These are phyloP conservation scores for Trichoderma pleuroti DNA, from an alignment of 2,329 filamentous ascomycete species.

Conservation along the genomic window DNA sequence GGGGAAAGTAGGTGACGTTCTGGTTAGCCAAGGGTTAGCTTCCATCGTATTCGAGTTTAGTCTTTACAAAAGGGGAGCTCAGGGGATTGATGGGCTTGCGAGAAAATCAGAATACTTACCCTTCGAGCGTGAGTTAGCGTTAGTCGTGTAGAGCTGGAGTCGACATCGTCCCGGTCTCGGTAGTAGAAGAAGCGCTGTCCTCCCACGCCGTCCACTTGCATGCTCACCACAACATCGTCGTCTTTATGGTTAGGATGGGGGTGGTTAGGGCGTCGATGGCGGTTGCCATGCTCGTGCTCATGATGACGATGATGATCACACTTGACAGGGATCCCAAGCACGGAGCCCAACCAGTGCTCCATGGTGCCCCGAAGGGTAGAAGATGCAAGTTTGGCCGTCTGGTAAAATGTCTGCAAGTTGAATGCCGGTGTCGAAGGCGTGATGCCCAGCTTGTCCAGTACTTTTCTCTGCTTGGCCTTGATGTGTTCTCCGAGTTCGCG, in stretches of 20 bases:
- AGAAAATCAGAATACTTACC: neutral
- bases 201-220: constrained; percentile 2
- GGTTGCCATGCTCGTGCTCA: neutral
- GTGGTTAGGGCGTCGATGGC: neutral
- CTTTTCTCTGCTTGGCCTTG: constrained; percentile 2
- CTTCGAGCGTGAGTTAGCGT: neutral
- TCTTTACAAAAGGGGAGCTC: neutral
- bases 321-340: constrained; percentile 1
- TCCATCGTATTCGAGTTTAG: too few relatives aligned
- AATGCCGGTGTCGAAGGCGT: neutral
- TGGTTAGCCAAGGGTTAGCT: neutral
- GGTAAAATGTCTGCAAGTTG: constrained; percentile 3
- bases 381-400: constrained; percentile 6
- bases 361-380: constrained; percentile 10
- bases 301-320: neutral
- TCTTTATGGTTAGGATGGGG: neutral
- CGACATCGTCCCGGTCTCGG: neutral
- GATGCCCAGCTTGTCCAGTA: constrained; percentile 1
- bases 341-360: constrained; percentile 9
- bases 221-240: neutral
- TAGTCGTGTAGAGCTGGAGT: neutral
- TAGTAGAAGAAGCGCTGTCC: constrained; percentile 10
- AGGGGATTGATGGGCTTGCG: neutral
- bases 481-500: neutral
- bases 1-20: constrained; percentile 3